These are phyloP conservation scores for Neofusicoccum laricinum DNA, from an alignment of 2,329 filamentous ascomycete genomes.

Conservation along the genomic window DNA sequence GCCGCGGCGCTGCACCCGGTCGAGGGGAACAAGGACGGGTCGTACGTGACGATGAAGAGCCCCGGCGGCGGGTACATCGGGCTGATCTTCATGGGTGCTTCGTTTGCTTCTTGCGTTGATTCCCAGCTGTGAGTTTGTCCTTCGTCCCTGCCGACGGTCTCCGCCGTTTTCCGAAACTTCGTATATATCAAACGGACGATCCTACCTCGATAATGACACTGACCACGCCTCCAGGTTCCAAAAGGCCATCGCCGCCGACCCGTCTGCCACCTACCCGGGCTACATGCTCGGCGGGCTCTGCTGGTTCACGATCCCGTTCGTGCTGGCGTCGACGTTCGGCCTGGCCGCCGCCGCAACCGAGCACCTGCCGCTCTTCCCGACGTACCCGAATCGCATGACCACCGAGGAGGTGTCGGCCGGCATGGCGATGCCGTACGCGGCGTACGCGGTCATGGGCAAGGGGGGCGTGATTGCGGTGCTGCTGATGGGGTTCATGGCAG, in stretches of 20 bases:
- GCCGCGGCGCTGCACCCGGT: conserved; percentile 47
- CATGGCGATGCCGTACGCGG: conserved; percentile 30
- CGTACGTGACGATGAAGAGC: conserved; percentile 56
- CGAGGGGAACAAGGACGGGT: conserved; percentile 51
- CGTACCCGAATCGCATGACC: conserved; percentile 35
- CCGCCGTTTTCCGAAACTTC: too few relatives aligned
- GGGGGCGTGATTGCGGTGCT: conserved; percentile 29
- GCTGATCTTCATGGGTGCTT: conserved; percentile 13
- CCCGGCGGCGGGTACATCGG: conserved; percentile 37
- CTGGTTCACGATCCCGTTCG: conserved; percentile 50
- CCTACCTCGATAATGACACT: neutral
- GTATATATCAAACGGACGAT: too few relatives aligned
- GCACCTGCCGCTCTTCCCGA: conserved; percentile 42
- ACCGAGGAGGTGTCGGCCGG: conserved; percentile 28
- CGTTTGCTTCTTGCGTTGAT: conserved; percentile 7
- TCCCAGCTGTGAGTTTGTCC: neutral
- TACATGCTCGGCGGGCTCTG: conserved; percentile 44
- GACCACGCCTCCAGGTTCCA: neutral
- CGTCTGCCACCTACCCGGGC: conserved; percentile 2
- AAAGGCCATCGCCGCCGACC: conserved; percentile 14
- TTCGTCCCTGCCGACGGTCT: neutral
- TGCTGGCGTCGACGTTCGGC: conserved; percentile 47
- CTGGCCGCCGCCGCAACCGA: conserved; percentile 46
- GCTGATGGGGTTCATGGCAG: conserved; percentile 34
- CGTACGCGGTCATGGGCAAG: conserved; percentile 28